These are phyloP conservation scores for Saccharomyces hybrid DNA, from an alignment of 1,139 yeast species.

Conservation along the genomic window DNA sequence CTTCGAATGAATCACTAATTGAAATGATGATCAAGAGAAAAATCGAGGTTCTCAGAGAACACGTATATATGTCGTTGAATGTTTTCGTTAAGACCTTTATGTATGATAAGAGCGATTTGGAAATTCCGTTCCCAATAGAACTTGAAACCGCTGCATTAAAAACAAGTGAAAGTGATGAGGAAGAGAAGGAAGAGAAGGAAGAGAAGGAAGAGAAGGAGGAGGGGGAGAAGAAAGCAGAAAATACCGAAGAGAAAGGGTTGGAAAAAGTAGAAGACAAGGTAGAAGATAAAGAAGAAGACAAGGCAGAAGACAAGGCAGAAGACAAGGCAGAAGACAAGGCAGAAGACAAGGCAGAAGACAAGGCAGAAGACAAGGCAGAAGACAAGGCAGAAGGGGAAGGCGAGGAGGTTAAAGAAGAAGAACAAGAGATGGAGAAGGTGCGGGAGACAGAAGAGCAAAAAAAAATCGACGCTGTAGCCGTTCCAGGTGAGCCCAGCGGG, in stretches of 20 bases:
- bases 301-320: neutral
- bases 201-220: neutral
- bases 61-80: slow-evolving; percentile 24
- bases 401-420: neutral
- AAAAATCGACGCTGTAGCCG: neutral
- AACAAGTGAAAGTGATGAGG: neutral
- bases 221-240: neutral
- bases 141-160: neutral
- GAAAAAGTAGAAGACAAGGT: neutral
- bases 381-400: neutral
- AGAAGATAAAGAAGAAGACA: neutral
- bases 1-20: slow-evolving; percentile 34
- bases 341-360: neutral
- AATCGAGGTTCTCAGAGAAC: slow-evolving; percentile 77
- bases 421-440: neutral
- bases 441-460: neutral
- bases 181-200: neutral
- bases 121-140: slow-evolving; percentile 13
- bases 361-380: neutral
- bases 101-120: slow-evolving; percentile 8
- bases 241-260: no score
- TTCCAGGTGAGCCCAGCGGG: slow-evolving; percentile 4
- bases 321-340: neutral
- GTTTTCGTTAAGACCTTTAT: slow-evolving; percentile 19
- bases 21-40: slow-evolving; percentile 69